A percentile compares a stretch with the other conserved stretches of the same genome.
phyloP scores from a whole-genome alignment of 768 basidiomycete species.

The Tulasnella sp. region DNA sequence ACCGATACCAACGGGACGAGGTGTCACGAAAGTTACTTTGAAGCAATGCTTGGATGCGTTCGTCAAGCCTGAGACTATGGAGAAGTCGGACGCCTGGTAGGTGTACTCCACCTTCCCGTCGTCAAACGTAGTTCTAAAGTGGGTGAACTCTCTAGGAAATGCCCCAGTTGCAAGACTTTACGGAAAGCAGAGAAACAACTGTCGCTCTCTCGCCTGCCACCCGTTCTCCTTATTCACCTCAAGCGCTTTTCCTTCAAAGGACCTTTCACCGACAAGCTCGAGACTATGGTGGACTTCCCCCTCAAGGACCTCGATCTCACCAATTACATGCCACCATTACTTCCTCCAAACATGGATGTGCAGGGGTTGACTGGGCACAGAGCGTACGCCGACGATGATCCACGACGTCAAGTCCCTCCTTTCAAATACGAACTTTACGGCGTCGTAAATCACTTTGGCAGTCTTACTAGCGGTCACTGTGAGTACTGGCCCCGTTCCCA shows the following conservation, averaged over 20 bases:
- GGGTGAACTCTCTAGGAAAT: constrained; percentile 52
- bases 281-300: constrained; percentile 90
- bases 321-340: constrained; percentile 74
- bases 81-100: constrained; percentile 90
- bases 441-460: constrained; percentile 94
- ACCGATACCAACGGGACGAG: constrained; percentile 63
- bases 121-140: background rate
- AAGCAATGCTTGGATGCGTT: constrained; percentile 80
- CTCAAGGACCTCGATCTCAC: constrained; percentile 47
- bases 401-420: constrained; percentile 71
- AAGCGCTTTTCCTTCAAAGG: constrained; percentile 89
- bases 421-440: constrained; percentile 91
- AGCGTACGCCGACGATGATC: constrained; percentile 48
- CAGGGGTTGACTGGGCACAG: constrained; percentile 26
- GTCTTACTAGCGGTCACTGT: constrained; percentile 93
- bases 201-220: constrained; percentile 84
- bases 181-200: constrained; percentile 79
- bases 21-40: constrained; percentile 50
- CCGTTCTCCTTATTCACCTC: constrained; percentile 82
- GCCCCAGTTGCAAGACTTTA: constrained; percentile 83
- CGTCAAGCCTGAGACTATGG: constrained; percentile 80
- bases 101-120: constrained; percentile 17
- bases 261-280: constrained; percentile 90
- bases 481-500: constrained; percentile 26
- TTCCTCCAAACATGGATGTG: constrained; percentile 51